Evolutionary conservation across 352 stramenopile genomes (phyloP), one percentile per base, ranked within the genome.

Genomic region (Globisporangium lucens): DNA sequence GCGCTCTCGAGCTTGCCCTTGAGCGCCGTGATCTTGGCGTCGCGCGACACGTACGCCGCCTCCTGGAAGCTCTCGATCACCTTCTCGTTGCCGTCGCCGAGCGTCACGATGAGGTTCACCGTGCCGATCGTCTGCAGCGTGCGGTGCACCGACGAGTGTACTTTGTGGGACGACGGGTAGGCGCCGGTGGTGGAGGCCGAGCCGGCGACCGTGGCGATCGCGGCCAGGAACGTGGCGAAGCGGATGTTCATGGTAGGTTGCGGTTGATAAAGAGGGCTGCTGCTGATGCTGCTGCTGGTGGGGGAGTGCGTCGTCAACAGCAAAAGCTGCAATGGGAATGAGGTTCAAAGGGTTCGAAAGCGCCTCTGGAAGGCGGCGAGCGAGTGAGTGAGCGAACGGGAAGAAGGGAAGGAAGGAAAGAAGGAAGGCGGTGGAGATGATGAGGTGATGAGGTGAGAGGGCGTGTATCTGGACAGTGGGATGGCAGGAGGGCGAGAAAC

Each of bases 21-120:
- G n/a, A 56, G n/a, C 22, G 49, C 49, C n/a, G 22, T 13, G 22
- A 56, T 35, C n/a, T 29, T 27, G 49, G 7, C 22, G n/a, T 27
- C 27, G 22, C 49, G 49, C n/a, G 49, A 33, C 10, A 29, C 49
- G 22, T 56, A 56, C 20, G 22, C 49, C 2, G n/a, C 12, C 49
- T 56, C 49, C 49, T 56, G 22, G 49, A 56, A 27, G 22, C 22
- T n/a, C 49, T 56, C 49, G 49, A 56, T 27, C 20, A 29, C 27
- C n/a, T 27, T 29, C n/a, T 56, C 49, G 9, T 12, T 56, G n/a
- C n/a, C 27, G 3, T 56, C 49, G 22, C n/a, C 13, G 8, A 56
- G 49, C n/a, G 27, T 30, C n/a, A 56, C 49, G n/a, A 56, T 29
- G n/a, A 56, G n/a, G 49, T 56, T 29, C 8, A 56, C 49, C 49